Evolutionary conservation across 805 yeast species (phyloP).

Genomic region (Kodamaea sagamina): DNA sequence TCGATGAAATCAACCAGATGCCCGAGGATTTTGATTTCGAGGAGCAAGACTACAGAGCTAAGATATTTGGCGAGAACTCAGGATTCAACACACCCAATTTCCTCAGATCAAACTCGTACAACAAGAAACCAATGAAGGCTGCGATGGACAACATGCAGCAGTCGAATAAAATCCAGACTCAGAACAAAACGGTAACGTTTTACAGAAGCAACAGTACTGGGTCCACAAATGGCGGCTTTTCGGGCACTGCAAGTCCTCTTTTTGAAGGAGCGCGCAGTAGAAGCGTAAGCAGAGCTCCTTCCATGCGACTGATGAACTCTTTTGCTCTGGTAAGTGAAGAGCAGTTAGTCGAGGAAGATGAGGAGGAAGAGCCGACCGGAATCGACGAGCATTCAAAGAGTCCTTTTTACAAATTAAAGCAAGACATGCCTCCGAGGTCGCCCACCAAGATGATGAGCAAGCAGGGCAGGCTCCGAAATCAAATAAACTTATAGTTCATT

Average conservation of each 20-base stretch:
- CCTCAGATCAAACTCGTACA: conserved; percentile 41
- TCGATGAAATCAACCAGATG: conserved; percentile 53
- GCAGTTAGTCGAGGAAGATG: conserved; percentile 23
- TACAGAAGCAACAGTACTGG: conserved; percentile 32
- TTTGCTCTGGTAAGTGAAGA: conserved; percentile 26
- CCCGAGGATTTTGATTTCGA: conserved; percentile 49
- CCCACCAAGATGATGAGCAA: conserved; percentile 3
- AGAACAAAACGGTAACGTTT: conserved; percentile 44
- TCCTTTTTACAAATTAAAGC: conserved; percentile 2
- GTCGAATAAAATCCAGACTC: conserved; percentile 38
- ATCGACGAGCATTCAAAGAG: background rate
- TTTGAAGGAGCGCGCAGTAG: conserved; percentile 18
- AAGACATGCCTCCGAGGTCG: conserved; percentile 1
- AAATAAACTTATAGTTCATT: background rate
- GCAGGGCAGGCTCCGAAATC: conserved; percentile 4
- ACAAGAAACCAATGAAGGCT: conserved; percentile 36
- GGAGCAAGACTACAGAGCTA: conserved; percentile 22
- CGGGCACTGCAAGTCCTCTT: conserved; percentile 3
- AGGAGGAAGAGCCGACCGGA: conserved; percentile 10
- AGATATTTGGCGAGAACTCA: background rate
- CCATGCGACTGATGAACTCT: conserved; percentile 27
- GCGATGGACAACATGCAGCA: conserved; percentile 24
- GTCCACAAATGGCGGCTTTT: conserved; percentile 5
- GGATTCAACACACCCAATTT: conserved; percentile 14
- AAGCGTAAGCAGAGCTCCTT: conserved; percentile 32